Evolutionary conservation across 2,329 filamentous ascomycete species (phyloP).

Genomic region (Alternaria brassicae): DNA sequence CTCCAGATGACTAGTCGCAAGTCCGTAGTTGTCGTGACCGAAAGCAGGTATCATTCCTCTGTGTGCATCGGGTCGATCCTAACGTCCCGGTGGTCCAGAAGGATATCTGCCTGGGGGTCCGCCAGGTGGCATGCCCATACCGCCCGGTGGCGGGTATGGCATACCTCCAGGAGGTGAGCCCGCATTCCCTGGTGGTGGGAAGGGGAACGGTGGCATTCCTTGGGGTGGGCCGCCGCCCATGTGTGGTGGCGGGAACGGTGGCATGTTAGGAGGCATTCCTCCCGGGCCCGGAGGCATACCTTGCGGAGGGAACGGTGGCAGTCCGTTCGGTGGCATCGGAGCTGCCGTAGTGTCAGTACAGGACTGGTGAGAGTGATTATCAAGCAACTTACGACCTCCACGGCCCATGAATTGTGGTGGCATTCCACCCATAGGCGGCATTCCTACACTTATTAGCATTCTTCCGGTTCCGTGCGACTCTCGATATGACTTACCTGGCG

Average conservation of each 20-base stretch:
- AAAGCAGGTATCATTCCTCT: slow-evolving; percentile 13
- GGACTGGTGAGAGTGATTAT: neutral
- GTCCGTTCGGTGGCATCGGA: slow-evolving; percentile 40
- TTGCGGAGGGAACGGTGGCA: slow-evolving; percentile 44
- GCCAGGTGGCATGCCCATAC: slow-evolving; percentile 31
- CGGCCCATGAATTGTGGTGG: slow-evolving; percentile 53
- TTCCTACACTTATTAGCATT: slow-evolving; percentile 30
- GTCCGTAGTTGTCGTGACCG: slow-evolving; percentile 2
- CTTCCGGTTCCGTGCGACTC: neutral
- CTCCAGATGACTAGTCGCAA: slow-evolving; percentile 4
- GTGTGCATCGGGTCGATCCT: slow-evolving; percentile 22
- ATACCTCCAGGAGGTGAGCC: slow-evolving; percentile 46
- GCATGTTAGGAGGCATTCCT: slow-evolving; percentile 43
- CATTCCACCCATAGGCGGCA: slow-evolving; percentile 41
- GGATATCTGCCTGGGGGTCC: slow-evolving; percentile 36
- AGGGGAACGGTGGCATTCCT: slow-evolving; percentile 43
- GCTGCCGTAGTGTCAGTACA: slow-evolving; percentile 15
- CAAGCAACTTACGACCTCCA: slow-evolving; percentile 46
- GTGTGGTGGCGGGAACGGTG: slow-evolving; percentile 50
- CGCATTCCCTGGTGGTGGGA: slow-evolving; percentile 33
- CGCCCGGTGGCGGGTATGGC: slow-evolving; percentile 22
- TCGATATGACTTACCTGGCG: slow-evolving; percentile 23
- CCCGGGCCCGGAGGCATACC: slow-evolving; percentile 45
- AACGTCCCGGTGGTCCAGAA: slow-evolving; percentile 37
- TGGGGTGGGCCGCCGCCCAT: slow-evolving; percentile 33